Evolutionary conservation across 208 protist species (phyloP), one percentile per base, ranked within the genome.

Genomic region (Leishmania gerbilli): DNA sequence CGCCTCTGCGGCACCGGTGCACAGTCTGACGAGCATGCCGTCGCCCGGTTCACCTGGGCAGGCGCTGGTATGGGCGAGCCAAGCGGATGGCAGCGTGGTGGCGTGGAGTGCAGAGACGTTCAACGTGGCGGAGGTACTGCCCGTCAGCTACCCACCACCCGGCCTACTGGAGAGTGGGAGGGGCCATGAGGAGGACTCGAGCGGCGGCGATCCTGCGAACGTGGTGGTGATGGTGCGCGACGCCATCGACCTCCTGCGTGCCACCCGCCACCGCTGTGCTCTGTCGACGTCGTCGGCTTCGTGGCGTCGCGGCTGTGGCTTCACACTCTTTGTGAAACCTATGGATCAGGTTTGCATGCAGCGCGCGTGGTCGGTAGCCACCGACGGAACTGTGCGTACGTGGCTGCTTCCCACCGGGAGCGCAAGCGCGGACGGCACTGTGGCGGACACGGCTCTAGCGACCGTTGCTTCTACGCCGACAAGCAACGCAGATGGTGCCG

Each of bases 381-480:
- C 88, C 13, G 90, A 93, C 74, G 90, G 90, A 42, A 90, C 88
- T 1, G 90, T 93, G 80, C 87, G 90, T 68, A 88, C 88, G 24
- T 93, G 90, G 88, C 82, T 93, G 58, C 79, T 90, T 69, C 84
- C 90, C 4, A 71, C 74, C 3, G 79, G 71, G 27, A 68, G 40
- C 40, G 49, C 65, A 13, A n/a, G 49, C 65, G 11, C 65, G 17
- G 37, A 45, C 42, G 37, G 34, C 13, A 56, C 24, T 9, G 68
- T 34, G 34, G 67, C 24, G 53, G 58, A 49, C 58, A 40, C 55
- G 8, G 27, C 67, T 31, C n/a, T 6, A 27, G 15, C 0, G 65
- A 49, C 51, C 55, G 42, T 11, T 31, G 51, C n/a, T 3, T 9
- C 47, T 56, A 6, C 31, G 6, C 71, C 53, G 58, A 74, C 19